phyloP scores from a whole-genome alignment of 345 rosid genomes.

The Linum lewisii region DNA sequence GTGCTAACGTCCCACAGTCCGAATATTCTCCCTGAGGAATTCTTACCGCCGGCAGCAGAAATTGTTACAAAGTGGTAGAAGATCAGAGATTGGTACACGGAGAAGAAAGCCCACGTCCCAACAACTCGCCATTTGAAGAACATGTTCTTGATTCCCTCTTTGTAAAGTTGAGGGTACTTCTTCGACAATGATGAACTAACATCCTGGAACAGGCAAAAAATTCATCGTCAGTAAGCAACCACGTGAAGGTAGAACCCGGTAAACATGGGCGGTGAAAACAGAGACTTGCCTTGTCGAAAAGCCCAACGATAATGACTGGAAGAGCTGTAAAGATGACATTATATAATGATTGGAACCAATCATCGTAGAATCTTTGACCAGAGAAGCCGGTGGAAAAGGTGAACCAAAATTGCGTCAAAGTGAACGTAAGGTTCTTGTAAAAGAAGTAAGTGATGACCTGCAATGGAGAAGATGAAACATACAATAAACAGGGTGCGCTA shows the following conservation, averaged over 20 bases:
- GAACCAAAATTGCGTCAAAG: conserved; percentile 99
- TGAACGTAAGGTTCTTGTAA: conserved; percentile 97
- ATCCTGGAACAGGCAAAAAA: conserved; percentile 41
- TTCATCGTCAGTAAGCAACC: not conserved
- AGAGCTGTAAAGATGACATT: conserved; percentile 89
- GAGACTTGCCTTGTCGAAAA: conserved; percentile 78
- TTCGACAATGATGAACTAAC: conserved; percentile 92
- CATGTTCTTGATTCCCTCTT: conserved; percentile 76
- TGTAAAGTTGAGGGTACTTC: conserved; percentile 88
- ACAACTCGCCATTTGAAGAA: conserved; percentile 93
- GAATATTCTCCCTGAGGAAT: conserved; percentile 69
- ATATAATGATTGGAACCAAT: conserved; percentile 97
- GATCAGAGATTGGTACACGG: conserved; percentile 83
- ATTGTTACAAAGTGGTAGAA: conserved; percentile 54
- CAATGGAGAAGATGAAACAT: conserved; percentile 18
- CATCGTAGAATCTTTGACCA: conserved; percentile 98
- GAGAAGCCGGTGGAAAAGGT: conserved; percentile 96
- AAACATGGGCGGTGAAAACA: too few relatives aligned
- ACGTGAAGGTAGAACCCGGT: too few relatives aligned
- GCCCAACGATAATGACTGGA: conserved; percentile 89
- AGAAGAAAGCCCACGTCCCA: conserved; percentile 75
- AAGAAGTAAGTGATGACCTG: conserved; percentile 99
- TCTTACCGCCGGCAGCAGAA: conserved; percentile 51
- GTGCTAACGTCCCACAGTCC: conserved; percentile 99
- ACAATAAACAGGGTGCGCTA: not conserved